phyloP scores from a whole-genome alignment of 2,329 filamentous ascomycete genomes.

The Alternaria gaisen region DNA sequence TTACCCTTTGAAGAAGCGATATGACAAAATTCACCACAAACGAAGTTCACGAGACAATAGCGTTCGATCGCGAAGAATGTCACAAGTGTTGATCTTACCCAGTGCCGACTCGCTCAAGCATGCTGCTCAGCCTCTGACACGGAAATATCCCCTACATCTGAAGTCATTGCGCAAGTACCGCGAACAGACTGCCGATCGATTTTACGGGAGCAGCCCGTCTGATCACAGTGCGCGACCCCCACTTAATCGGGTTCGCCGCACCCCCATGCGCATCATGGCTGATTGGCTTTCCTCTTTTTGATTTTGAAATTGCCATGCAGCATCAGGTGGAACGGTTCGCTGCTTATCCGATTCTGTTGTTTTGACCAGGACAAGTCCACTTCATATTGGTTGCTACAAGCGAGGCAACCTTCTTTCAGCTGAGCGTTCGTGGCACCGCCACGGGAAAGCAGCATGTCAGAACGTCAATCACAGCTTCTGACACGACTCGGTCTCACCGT shows the following conservation, averaged over 20 bases:
- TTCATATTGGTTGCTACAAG: neutral
- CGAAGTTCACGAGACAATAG: neutral
- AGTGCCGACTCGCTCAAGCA: neutral
- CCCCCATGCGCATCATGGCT: neutral
- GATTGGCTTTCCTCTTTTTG: neutral
- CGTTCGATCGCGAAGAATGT: neutral
- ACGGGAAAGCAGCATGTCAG: constrained; percentile 1
- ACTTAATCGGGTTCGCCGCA: constrained; percentile 1
- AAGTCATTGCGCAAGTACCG: neutral
- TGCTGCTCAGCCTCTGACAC: neutral
- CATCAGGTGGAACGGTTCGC: neutral
- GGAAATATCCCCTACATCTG: neutral
- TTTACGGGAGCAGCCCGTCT: neutral
- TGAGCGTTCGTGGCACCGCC: neutral
- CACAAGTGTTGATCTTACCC: neutral
- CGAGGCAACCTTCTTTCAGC: constrained; percentile 1
- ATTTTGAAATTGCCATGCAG: neutral
- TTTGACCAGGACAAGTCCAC: neutral
- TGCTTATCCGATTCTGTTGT: neutral
- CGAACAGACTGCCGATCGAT: constrained; percentile 4
- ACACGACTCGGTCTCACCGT: neutral
- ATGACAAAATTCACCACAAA: neutral
- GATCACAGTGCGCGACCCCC: constrained; percentile 3
- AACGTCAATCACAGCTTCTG: neutral
- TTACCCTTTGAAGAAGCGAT: neutral